phyloP scores from a whole-genome alignment of 2,329 filamentous ascomycete genomes.

The Teratosphaeria epicoccoides region DNA sequence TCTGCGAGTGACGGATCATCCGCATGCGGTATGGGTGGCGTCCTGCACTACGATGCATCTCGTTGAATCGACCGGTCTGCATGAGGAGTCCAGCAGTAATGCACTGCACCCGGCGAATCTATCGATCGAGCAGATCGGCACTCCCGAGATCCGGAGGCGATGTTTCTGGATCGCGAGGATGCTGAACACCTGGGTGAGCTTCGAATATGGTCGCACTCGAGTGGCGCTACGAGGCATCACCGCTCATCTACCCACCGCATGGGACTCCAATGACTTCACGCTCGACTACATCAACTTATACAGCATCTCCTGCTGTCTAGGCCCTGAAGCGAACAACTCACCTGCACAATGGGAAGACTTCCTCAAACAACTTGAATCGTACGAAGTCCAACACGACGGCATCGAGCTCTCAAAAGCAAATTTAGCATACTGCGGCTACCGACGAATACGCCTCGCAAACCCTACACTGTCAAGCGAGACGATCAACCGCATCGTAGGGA shows the following conservation, averaged over 20 bases:
- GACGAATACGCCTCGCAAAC: constrained; percentile 43
- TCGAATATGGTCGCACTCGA: constrained; percentile 46
- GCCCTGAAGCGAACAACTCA: constrained; percentile 34
- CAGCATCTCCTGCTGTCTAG: constrained; percentile 43
- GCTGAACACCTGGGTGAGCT: constrained; percentile 50
- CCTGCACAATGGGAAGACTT: constrained; percentile 25
- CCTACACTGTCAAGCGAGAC: constrained; percentile 34
- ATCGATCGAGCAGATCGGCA: constrained; percentile 13
- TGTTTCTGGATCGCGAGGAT: constrained; percentile 44
- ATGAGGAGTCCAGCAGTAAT: constrained; percentile 29
- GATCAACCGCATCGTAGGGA: constrained; percentile 38
- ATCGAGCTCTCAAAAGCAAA: constrained; percentile 40
- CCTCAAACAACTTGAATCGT: constrained; percentile 21
- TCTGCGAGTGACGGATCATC: constrained; percentile 43
- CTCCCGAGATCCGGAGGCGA: constrained; percentile 19
- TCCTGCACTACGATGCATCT: constrained; percentile 49
- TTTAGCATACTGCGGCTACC: constrained; percentile 45
- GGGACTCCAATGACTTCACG: constrained; percentile 32
- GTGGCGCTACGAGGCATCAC: constrained; percentile 40
- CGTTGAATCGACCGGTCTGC: constrained; percentile 43
- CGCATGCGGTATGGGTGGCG: constrained; percentile 47
- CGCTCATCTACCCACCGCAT: constrained; percentile 30
- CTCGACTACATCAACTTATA: constrained; percentile 43
- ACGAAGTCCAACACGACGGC: constrained; percentile 21
- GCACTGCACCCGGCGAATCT: constrained; percentile 14